phyloP scores from a whole-genome alignment of 106 monocot species.

The Allium sativum region DNA sequence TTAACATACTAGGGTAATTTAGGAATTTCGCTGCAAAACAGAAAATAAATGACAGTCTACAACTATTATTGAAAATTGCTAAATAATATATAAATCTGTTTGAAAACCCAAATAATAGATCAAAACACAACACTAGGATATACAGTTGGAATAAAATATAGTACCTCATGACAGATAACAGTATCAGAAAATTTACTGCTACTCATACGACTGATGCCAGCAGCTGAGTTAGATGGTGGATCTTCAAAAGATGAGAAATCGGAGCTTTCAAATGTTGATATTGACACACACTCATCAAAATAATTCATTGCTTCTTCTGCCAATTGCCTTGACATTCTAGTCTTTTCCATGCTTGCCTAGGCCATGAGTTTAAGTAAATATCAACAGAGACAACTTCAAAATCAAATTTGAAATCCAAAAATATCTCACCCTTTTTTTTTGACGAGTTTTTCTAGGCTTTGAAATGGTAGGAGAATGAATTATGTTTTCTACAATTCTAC shows the following conservation, averaged over 20 bases:
- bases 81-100: not conserved
- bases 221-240: conserved; percentile 8
- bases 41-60: too few relatives aligned
- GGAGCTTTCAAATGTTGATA: conserved; percentile 73
- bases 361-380: not conserved
- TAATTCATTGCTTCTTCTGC: conserved; percentile 78
- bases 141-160: not conserved
- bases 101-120: not conserved
- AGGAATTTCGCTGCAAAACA: too few relatives aligned
- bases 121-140: not conserved
- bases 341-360: conserved; percentile 53
- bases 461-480: conserved; percentile 22
- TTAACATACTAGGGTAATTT: too few relatives aligned
- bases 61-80: not conserved
- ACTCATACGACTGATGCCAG: conserved; percentile 1
- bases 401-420: not conserved
- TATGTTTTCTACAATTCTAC: conserved; percentile 47
- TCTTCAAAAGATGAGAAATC: conserved; percentile 76
- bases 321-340: conserved; percentile 42
- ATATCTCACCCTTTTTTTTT: conserved; percentile 34
- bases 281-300: conserved; percentile 87
- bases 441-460: conserved; percentile 19
- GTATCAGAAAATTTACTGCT: conserved; percentile 9
- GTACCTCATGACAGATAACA: conserved; percentile 26
- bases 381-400: too few relatives aligned